Evolutionary conservation across 768 basidiomycete genomes (phyloP).

Genomic region (Dacryopinax spathularia): DNA sequence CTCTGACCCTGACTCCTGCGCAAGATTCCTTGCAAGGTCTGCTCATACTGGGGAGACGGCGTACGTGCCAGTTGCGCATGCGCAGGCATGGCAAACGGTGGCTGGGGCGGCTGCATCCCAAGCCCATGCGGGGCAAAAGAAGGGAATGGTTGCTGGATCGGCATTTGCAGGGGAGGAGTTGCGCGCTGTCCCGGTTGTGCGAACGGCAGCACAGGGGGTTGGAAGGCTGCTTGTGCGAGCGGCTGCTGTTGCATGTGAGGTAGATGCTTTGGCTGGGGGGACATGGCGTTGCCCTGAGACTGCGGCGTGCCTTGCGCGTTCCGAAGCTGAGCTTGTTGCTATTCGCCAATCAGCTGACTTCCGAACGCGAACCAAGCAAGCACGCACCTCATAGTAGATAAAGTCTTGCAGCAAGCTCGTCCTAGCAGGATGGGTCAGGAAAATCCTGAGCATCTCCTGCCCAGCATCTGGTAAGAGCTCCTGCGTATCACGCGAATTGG

Average conservation of each 20-base stretch:
- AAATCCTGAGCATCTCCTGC: conserved; percentile 90
- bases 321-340: background rate
- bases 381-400: conserved; percentile 70
- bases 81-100: conserved; percentile 11
- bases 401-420: conserved; percentile 90
- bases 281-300: background rate
- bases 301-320: conserved; percentile 5
- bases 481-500: conserved; percentile 94
- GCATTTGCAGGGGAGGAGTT: conserved; percentile 49
- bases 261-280: background rate
- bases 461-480: conserved; percentile 92
- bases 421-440: conserved; percentile 81
- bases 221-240: background rate
- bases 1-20: background rate
- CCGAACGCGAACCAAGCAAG: background rate
- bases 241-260: conserved; percentile 2
- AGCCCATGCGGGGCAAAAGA: conserved; percentile 24
- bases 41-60: background rate
- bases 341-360: background rate
- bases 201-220: background rate
- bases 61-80: background rate
- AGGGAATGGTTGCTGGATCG: conserved; percentile 29
- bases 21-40: background rate
- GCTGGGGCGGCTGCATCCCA: conserved; percentile 22
- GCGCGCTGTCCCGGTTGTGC: background rate